phyloP scores from a whole-genome alignment of 768 basidiomycete species.

The Lenzites betulinus region DNA sequence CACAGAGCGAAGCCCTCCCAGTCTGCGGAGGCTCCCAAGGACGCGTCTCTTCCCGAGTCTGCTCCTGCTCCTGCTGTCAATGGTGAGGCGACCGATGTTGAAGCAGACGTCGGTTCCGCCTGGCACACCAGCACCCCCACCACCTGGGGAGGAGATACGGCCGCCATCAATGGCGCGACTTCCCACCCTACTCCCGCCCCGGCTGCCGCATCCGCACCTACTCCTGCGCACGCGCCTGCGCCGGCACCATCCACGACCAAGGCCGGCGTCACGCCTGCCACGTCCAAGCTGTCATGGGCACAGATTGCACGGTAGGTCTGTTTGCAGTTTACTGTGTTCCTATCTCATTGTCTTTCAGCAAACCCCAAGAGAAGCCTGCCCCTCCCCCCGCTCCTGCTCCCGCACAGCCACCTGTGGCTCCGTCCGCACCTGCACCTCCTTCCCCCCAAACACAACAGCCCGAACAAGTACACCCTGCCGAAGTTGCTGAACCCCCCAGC shows the following conservation, averaged over 20 bases:
- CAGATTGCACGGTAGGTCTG: conserved; percentile 71
- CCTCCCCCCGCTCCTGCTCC: conserved; percentile 39
- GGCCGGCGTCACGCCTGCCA: conserved; percentile 59
- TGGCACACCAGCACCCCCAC: conserved; percentile 32
- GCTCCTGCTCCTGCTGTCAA: conserved; percentile 29
- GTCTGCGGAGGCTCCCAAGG: conserved; percentile 26
- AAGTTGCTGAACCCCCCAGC: conserved; percentile 15
- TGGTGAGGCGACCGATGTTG: conserved; percentile 35
- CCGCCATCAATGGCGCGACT: conserved; percentile 31
- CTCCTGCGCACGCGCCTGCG: conserved; percentile 27
- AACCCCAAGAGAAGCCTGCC: conserved; percentile 63
- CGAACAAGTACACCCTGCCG: conserved; percentile 25
- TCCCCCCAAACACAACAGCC: conserved; percentile 33
- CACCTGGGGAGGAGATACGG: conserved; percentile 32
- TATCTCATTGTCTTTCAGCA: conserved; percentile 36
- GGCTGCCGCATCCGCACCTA: conserved; percentile 34
- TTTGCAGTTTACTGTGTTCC: neutral
- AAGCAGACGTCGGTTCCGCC: conserved; percentile 32
- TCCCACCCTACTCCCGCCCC: conserved; percentile 36
- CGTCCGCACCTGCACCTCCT: conserved; percentile 31
- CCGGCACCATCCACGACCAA: conserved; percentile 21
- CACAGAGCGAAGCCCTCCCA: conserved; percentile 38
- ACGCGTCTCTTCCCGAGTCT: conserved; percentile 22
- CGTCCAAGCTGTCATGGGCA: conserved; percentile 83
- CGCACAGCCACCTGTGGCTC: conserved; percentile 24